Conservation (phyloP, 257 asterid species). For the Nicotiana obtusifolia region DNA sequence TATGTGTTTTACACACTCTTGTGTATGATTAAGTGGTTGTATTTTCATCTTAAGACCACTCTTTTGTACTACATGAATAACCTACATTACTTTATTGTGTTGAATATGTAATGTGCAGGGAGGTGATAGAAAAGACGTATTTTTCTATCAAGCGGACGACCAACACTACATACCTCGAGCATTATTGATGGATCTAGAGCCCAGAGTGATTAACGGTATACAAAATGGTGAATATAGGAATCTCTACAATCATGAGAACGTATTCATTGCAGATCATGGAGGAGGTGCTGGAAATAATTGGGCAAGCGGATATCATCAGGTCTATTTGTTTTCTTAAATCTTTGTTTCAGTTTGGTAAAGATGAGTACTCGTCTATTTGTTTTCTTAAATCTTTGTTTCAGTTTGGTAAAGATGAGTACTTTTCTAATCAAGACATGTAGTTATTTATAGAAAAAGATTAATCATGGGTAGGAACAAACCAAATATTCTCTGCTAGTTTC, state of each 20-base stretch:
- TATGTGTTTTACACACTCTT: background rate
- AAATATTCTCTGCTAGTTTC: background rate
- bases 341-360: background rate
- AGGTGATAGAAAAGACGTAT: conserved; percentile 96
- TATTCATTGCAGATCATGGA: conserved; percentile 87
- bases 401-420: background rate
- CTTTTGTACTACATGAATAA: background rate
- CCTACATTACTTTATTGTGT: background rate
- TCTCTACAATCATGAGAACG: conserved; percentile 93
- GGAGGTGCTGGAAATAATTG: conserved; percentile 99
- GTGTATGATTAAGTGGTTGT: background rate
- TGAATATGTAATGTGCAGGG: conserved; percentile 50
- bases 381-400: background rate
- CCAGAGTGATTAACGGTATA: conserved; percentile 93
- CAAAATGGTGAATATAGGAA: conserved; percentile 94
- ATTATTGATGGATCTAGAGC: conserved; percentile 95
- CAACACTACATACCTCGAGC: conserved; percentile 98
- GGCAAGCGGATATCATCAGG: conserved; percentile 99
- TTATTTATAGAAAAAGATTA: background rate
- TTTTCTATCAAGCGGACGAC: conserved; percentile 99
- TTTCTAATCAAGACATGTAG: background rate
- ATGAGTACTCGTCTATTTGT: background rate
- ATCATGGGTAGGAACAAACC: background rate
- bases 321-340: conserved; percentile 16
- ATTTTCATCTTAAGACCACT: background rate